Conservation (phyloP, 2,329 filamentous ascomycete genomes). For the Hypocreales sp. region DNA sequence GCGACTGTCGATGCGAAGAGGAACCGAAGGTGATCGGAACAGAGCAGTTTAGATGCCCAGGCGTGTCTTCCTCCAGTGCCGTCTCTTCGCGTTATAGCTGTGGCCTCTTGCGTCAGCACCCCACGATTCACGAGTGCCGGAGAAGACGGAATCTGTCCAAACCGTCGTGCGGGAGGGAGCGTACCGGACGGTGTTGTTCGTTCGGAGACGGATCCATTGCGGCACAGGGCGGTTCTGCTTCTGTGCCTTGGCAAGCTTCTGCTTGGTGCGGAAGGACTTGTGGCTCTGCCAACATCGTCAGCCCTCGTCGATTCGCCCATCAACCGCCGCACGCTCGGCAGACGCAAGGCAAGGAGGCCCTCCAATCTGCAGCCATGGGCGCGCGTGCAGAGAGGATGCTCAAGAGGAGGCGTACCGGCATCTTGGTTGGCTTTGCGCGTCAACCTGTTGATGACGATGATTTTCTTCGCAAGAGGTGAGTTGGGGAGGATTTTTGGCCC, state of each 20-base stretch:
- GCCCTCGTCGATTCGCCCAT: too few species aligned
- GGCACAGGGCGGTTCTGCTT: constrained; percentile 99
- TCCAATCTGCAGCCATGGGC: too few species aligned
- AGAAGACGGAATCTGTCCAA: too few species aligned
- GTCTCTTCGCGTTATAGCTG: constrained; percentile 99
- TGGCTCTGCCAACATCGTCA: constrained; percentile 52
- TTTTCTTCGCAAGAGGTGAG: constrained; percentile 14
- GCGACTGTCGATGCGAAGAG: constrained; percentile 9
- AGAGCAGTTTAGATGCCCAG: constrained; percentile 83
- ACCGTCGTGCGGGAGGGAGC: too few species aligned
- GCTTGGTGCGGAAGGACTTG: constrained; percentile 99
- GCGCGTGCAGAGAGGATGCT: too few species aligned
- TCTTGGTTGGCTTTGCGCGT: constrained; percentile 23
- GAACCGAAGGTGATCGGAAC: constrained; percentile 19
- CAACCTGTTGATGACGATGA: constrained; percentile 19
- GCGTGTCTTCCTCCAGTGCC: constrained; percentile 99
- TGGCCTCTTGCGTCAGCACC: constrained; percentile 9
- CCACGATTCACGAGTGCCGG: too few species aligned
- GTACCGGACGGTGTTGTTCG: constrained; percentile 99
- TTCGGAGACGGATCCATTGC: constrained; percentile 98
- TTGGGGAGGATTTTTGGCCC: constrained; percentile 15
- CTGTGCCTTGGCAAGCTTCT: constrained; percentile 99
- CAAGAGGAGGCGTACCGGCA: constrained; percentile 25
- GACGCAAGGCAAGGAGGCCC: too few species aligned
- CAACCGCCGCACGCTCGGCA: too few species aligned